Conservation (phyloP, 768 basidiomycete genomes). For the Royoungia palumana region DNA sequence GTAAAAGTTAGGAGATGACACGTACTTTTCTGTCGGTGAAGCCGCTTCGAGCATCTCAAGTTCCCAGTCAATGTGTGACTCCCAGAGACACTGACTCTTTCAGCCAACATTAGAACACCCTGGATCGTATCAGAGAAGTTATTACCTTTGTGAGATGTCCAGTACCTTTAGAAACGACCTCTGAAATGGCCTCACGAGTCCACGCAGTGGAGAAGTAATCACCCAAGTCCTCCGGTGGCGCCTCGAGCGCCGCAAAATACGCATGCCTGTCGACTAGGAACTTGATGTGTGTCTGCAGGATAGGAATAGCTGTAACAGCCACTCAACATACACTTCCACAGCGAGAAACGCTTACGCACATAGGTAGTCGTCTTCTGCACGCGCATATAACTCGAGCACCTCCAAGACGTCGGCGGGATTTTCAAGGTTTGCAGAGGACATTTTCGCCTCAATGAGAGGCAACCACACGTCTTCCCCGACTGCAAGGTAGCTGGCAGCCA, state of each 20-base stretch:
- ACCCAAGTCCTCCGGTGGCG: conserved; percentile 47
- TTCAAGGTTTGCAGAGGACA: conserved; percentile 48
- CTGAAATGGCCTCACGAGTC: conserved; percentile 54
- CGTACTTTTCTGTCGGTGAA: conserved; percentile 46
- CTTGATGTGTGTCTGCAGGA: conserved; percentile 65
- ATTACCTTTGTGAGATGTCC: conserved; percentile 63
- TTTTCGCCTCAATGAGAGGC: conserved; percentile 58
- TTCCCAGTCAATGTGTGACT: conserved; percentile 71
- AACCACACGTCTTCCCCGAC: conserved; percentile 72
- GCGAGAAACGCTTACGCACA: conserved; percentile 50
- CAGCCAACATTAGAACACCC: conserved; percentile 11
- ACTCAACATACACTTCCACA: conserved; percentile 15
- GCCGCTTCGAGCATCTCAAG: conserved; percentile 55
- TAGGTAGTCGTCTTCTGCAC: conserved; percentile 73
- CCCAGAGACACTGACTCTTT: conserved; percentile 74
- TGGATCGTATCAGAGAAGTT: conserved; percentile 4
- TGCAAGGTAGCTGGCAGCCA: conserved; percentile 60
- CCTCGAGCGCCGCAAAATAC: conserved; percentile 34
- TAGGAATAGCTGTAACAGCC: conserved; percentile 59
- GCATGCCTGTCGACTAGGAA: conserved; percentile 47
- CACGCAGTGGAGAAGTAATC: conserved; percentile 60
- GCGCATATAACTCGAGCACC: conserved; percentile 57
- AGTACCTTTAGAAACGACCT: conserved; percentile 53
- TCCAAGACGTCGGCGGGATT: conserved; percentile 50
- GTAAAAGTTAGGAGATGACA: background rate